Evolutionary conservation across 208 protist genomes (phyloP), one percentile per base, ranked within the genome.

Genomic region (Crithidia mellificae): DNA sequence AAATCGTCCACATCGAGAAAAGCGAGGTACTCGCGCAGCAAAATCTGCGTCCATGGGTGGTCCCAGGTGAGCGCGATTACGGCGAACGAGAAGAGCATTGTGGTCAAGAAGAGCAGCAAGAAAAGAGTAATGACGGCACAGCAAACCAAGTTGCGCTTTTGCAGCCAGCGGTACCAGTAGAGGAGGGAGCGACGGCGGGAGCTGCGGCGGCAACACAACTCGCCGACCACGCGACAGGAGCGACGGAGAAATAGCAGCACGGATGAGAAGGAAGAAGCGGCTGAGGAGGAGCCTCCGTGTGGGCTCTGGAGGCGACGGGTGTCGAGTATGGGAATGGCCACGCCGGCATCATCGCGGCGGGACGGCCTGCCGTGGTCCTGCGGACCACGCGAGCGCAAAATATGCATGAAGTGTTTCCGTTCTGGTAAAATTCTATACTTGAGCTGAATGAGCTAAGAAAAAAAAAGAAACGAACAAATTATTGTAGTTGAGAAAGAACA

Each of bases 1-100:
- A 73, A 62, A 9, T 39, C 24, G 20, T n/a, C 30, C 12, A 0
- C 11, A 1, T 30, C 27, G 12, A 53, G 4, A 6, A 53, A 44
- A 4, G 50, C 27, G 20, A 67, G 58, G 39, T 63, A 73, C n/a
- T 53, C 51, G 5, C 4, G 34, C 58, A 59, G 51, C 6, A 66
- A 15, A 9, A 43, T 27, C 59, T 67, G 68, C 14, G 58, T 62
- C 58, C 57, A 62, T 20, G 68, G 50, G 14, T 22, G 17, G 4
- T 66, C 46, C 68, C 68, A 73, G 34, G 58, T 66, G 22, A 73
- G 43, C 6, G 58, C n/a, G 51, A 59, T 62, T 15, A 57, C 19
- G 15, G 47, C 5, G 11, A 73, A 20, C 0, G 36, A 43, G 11
- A 59, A 0, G 22, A 73, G 19, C 8, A 43, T 15, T 22, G 64